Evolutionary conservation across 2,329 filamentous ascomycete genomes (phyloP).

Genomic region (Pseudopithomyces maydicus): DNA sequence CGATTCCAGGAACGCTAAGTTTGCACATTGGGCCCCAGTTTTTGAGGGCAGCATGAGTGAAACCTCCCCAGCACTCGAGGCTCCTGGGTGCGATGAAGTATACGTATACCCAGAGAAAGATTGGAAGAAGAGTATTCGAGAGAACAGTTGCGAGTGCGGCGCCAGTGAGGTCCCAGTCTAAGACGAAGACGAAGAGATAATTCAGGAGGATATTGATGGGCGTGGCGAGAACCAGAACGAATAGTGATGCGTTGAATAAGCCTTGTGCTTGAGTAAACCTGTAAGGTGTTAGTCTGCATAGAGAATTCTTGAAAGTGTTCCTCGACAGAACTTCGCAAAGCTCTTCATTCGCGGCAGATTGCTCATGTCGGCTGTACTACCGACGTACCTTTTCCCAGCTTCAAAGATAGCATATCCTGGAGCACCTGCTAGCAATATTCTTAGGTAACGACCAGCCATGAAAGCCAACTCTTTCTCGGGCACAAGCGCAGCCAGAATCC

Average conservation of each 20-base stretch:
- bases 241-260: slow-evolving; percentile 56
- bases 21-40: slow-evolving; percentile 87
- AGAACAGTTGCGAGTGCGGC: slow-evolving; percentile 58
- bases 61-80: slow-evolving; percentile 70
- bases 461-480: slow-evolving; percentile 55
- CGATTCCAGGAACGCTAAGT: slow-evolving; percentile 85
- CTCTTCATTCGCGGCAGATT: not conserved
- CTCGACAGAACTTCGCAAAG: not conserved
- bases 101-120: slow-evolving; percentile 55
- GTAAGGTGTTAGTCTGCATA: not conserved
- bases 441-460: slow-evolving; percentile 57
- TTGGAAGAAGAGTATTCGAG: slow-evolving; percentile 55
- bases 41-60: slow-evolving; percentile 67
- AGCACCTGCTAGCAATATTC: slow-evolving; percentile 55
- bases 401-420: slow-evolving; percentile 62
- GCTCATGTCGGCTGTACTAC: not conserved
- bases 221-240: slow-evolving; percentile 53
- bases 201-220: slow-evolving; percentile 57
- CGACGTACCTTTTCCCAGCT: slow-evolving; percentile 51
- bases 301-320: not conserved
- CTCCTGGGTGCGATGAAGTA: slow-evolving; percentile 47
- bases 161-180: slow-evolving; percentile 55
- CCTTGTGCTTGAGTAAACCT: slow-evolving; percentile 60
- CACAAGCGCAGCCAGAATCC: slow-evolving; percentile 53
- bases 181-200: slow-evolving; percentile 53